A percentile compares a stretch with the other conserved stretches of the same genome.
Conservation (phyloP, 1,284 basidiomycete species). For the Cutaneotrichosporon daszewskae region DNA sequence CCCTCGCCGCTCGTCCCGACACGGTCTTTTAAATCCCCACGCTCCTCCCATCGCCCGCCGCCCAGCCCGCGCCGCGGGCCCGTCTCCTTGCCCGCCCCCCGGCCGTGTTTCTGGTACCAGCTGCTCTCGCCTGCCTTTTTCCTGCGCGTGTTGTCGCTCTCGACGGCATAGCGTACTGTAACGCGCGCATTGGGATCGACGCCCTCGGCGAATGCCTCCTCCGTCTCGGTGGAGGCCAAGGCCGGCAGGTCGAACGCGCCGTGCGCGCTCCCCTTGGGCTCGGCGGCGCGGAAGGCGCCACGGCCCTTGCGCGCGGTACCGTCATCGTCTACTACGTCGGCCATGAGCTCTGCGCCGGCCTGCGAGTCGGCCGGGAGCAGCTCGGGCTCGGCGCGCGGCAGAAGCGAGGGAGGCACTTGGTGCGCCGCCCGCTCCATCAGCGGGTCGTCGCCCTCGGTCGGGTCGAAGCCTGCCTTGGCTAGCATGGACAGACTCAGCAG, state of each 20-base stretch:
- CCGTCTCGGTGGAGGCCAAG: background rate
- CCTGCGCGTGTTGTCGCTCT: slow-evolving; percentile 24
- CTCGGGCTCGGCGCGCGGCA: slow-evolving; percentile 19
- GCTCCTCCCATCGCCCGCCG: slow-evolving; percentile 9
- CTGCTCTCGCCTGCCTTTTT: slow-evolving; percentile 27
- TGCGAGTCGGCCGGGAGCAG: background rate
- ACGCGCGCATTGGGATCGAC: slow-evolving; percentile 38
- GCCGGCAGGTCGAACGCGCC: slow-evolving; percentile 18
- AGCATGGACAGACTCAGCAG: slow-evolving; percentile 35
- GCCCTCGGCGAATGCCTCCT: slow-evolving; percentile 23
- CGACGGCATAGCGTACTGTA: slow-evolving; percentile 32
- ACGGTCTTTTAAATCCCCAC: slow-evolving; percentile 11
- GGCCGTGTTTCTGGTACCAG: slow-evolving; percentile 40
- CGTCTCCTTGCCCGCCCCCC: slow-evolving; percentile 36
- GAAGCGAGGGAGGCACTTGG: slow-evolving; percentile 30
- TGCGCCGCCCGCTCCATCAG: slow-evolving; percentile 38
- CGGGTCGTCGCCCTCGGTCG: slow-evolving; percentile 41
- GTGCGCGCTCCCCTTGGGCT: background rate
- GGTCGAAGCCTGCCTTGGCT: slow-evolving; percentile 43
- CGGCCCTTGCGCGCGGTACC: slow-evolving; percentile 25
- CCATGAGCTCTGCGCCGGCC: background rate
- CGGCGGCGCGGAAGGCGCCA: slow-evolving; percentile 25
- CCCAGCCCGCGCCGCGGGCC: slow-evolving; percentile 5
- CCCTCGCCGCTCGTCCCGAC: slow-evolving; percentile 26
- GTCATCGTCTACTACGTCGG: slow-evolving; percentile 1